phyloP scores from a whole-genome alignment of 805 yeast species.

The Candida parachauliodes region DNA sequence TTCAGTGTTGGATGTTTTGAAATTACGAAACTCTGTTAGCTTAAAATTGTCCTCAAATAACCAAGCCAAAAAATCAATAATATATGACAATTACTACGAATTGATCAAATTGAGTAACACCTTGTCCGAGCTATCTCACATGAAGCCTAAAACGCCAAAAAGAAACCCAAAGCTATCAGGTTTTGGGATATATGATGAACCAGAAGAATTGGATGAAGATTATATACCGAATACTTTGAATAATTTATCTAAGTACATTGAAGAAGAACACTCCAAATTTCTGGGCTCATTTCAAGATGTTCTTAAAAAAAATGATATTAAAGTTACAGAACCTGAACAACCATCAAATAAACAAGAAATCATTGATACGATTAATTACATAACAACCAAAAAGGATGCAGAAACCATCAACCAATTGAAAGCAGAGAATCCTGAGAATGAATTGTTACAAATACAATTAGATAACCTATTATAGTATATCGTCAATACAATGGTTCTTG shows the following conservation, averaged over 20 bases:
- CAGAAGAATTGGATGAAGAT: conserved; percentile 11
- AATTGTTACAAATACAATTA: conserved; percentile 21
- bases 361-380: conserved; percentile 13
- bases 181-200: conserved; percentile 9
- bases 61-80: conserved; percentile 63
- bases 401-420: conserved; percentile 1
- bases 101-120: conserved; percentile 64
- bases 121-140: conserved; percentile 25
- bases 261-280: conserved; percentile 16
- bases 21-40: conserved; percentile 33
- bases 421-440: conserved; percentile 15
- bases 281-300: conserved; percentile 20
- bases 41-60: conserved; percentile 49
- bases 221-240: conserved; percentile 18
- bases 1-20: conserved; percentile 28
- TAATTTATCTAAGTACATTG: conserved; percentile 23
- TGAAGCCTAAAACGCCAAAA: conserved; percentile 6
- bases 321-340: neutral
- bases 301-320: conserved; percentile 12
- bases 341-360: conserved; percentile 7
- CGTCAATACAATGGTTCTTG: conserved; percentile 73
- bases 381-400: conserved; percentile 5
- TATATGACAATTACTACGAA: conserved; percentile 74
- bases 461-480: conserved; percentile 28
- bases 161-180: conserved; percentile 2